These are phyloP conservation scores for Pseudognaphalium luteoalbum DNA, from an alignment of 129 eudicot species.

Conservation along the genomic window DNA sequence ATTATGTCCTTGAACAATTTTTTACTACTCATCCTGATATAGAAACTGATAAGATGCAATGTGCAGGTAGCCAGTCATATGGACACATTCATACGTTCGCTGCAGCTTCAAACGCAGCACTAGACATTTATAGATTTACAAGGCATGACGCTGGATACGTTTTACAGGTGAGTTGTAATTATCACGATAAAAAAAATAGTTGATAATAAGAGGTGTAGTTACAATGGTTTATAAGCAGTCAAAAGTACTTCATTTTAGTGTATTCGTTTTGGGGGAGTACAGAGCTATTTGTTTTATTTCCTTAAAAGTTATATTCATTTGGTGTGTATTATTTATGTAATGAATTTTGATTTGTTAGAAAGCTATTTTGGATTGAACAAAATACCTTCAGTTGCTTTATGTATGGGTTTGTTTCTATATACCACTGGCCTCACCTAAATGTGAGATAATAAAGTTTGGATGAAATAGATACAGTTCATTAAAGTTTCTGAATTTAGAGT, in stretches of 20 bases:
- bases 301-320: conserved; percentile 24
- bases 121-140: conserved; percentile 18
- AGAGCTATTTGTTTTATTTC: conserved; percentile 25
- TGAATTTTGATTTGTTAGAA: conserved; percentile 13
- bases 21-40: neutral
- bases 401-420: neutral
- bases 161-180: conserved; percentile 21
- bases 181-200: conserved; percentile 10
- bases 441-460: neutral
- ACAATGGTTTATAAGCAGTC: conserved; percentile 8
- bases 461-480: neutral
- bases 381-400: conserved; percentile 7
- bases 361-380: conserved; percentile 1
- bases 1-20: conserved; percentile 7
- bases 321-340: conserved; percentile 35
- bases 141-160: conserved; percentile 10
- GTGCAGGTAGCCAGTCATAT: conserved; percentile 32
- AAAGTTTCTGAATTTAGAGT: neutral
- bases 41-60: neutral
- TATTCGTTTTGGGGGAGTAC: conserved; percentile 18
- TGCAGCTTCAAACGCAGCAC: conserved; percentile 26
- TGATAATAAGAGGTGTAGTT: conserved; percentile 19
- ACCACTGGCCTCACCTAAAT: neutral
- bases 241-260: conserved; percentile 3
- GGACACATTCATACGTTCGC: neutral